Base-by-base conservation (phyloP, 140 eudicot species). In the Cichorium intybus region DNA sequence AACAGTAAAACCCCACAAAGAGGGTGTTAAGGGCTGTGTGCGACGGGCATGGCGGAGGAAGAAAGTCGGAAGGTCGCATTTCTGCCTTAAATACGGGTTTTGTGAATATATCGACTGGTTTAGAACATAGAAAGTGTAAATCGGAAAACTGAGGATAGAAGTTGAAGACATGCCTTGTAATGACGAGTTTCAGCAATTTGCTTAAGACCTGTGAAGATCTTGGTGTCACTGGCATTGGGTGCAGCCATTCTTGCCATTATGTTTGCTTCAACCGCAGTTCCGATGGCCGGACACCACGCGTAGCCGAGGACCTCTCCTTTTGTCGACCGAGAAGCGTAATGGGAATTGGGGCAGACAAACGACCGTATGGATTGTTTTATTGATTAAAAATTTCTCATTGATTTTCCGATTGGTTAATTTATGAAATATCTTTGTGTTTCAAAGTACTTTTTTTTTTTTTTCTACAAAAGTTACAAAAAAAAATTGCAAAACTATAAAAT, bases 101-200 rank as follows among this genome's bases (percentile, higher is more conserved):
- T 12, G 8, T 4, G 16, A 24, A 31, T 22, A 26, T 27, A 29
- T 22, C 18, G 0, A 15, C 17, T 8, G 27, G 11, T 22, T 9
- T 3, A 6, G 20, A 49, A 52, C 6, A 24, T 33, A 24, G 17
- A 24, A 62, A 17, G 2, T 33, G 37, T 46, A 47, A 15, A 53
- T 35, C 24, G 27, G 22, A 46, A 66, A 31, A 8, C 0, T 14
- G 23, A 66, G 4, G 24, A 53, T 27, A 14, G 10, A 16, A 27
- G 56, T 46, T n/a, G 51, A 45, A 67, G 22, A 7, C 18, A 39
- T 64, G 73, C 87, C 95, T 88, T 88, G 75, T 68, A 85, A 50
- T 69, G 83, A 34, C 87, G 80, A 82, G 80, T 57, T 82, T 88
- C 84, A 50, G 90, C 87, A n/a, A 88, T 71, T 37, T 82, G 88